Evolutionary conservation across 2,329 filamentous ascomycete genomes (phyloP).

Genomic region (Cladosporium sp.): DNA sequence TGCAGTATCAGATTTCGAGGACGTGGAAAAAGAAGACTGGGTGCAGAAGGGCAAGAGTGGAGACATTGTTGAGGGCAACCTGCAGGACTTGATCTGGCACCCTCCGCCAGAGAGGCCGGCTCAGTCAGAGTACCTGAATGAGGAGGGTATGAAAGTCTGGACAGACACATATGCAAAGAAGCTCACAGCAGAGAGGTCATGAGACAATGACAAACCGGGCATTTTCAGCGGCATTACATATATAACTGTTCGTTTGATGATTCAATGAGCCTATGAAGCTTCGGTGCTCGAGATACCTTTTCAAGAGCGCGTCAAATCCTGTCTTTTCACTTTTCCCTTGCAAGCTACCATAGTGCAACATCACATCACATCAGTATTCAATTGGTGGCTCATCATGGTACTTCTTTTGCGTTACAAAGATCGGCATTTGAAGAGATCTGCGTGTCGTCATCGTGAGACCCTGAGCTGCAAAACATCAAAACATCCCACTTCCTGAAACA

Average conservation of each 20-base stretch:
- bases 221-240: background rate
- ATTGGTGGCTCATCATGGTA: background rate
- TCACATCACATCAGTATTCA: background rate
- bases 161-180: conserved; percentile 31
- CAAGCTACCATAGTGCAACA: background rate
- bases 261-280: no score
- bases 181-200: conserved; percentile 23
- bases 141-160: conserved; percentile 30
- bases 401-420: background rate
- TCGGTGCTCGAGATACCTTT: no score
- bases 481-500: conserved; percentile 19
- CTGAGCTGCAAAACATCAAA: conserved; percentile 15
- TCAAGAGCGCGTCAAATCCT: background rate
- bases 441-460: conserved; percentile 11
- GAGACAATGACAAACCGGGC: conserved; percentile 22
- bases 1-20: conserved; percentile 33
- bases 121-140: conserved; percentile 24
- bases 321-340: background rate
- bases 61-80: conserved; percentile 32
- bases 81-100: conserved; percentile 31
- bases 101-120: conserved; percentile 24
- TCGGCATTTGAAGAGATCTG: conserved; percentile 16
- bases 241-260: background rate
- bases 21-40: conserved; percentile 30
- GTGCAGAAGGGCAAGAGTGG: conserved; percentile 29